phyloP scores from a whole-genome alignment of 371 early-diverging fungal genomes.

The Blakeslea trispora region DNA sequence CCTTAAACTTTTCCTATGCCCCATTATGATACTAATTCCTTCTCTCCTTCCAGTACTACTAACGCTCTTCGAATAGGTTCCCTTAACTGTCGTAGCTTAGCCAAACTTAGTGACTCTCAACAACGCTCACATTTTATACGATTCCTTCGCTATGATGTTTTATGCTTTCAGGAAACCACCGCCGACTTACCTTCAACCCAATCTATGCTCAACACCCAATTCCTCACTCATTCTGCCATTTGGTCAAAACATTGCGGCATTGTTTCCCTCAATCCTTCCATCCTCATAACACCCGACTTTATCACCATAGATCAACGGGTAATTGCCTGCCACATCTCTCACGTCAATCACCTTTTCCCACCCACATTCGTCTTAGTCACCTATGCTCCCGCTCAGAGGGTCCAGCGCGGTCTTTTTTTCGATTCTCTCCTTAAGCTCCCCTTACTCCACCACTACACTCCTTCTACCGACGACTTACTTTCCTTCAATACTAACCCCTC shows the following conservation, averaged over 20 bases:
- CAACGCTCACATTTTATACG: too few species aligned
- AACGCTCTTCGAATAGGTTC: slow-evolving; percentile 1
- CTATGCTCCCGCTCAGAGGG: slow-evolving; percentile 2
- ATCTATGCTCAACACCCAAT: neutral
- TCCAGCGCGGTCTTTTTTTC: too few species aligned
- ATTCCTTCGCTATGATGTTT: slow-evolving; percentile 6
- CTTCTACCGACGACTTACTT: too few species aligned
- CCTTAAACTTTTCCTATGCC: neutral
- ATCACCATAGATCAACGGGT: slow-evolving; percentile 7
- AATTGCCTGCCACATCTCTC: neutral
- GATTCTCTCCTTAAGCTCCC: too few species aligned
- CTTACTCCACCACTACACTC: too few species aligned
- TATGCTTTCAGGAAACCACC: slow-evolving; percentile 15
- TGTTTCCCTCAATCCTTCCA: slow-evolving; percentile 1
- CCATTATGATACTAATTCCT: too few species aligned
- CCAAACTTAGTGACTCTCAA: too few species aligned
- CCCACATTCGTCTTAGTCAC: too few species aligned
- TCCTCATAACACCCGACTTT: neutral
- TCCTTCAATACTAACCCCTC: too few species aligned
- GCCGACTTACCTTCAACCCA: neutral
- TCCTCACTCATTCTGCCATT: neutral
- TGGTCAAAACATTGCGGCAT: slow-evolving; percentile 14
- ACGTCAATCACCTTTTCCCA: too few species aligned
- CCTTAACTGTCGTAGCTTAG: slow-evolving; percentile 13
- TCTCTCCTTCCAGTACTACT: neutral